Conservation (phyloP, 1,284 basidiomycete species). For the Boletellus deceptivus region DNA sequence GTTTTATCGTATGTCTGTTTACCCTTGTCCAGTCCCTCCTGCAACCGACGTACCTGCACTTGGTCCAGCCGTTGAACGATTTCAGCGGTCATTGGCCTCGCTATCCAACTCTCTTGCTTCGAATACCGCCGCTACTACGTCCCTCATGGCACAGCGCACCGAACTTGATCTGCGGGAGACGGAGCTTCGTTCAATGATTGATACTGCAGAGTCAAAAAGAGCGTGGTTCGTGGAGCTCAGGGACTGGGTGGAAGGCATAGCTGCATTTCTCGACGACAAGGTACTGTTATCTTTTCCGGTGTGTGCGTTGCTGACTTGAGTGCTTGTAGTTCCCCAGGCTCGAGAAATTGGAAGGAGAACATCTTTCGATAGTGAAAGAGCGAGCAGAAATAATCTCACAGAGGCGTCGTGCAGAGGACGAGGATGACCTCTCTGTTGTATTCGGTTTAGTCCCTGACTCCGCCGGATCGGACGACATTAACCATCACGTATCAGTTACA, state of each 20-base stretch:
- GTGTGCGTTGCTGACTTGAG: constrained; percentile 2
- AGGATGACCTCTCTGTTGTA: constrained; percentile 79
- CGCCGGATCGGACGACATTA: constrained; percentile 46
- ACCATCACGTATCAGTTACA: constrained; percentile 55
- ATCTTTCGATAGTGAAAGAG: constrained; percentile 73
- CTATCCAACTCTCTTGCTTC: constrained; percentile 70
- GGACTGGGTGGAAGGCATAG: constrained; percentile 86
- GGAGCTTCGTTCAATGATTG: constrained; percentile 80
- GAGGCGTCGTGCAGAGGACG: constrained; percentile 71
- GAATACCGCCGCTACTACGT: constrained; percentile 59
- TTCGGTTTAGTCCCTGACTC: constrained; percentile 54
- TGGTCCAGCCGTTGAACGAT: constrained; percentile 52
- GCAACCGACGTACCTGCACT: constrained; percentile 58
- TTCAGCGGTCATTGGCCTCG: constrained; percentile 63
- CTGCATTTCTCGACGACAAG: constrained; percentile 90
- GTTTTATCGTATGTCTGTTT: constrained; percentile 8
- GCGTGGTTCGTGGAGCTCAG: constrained; percentile 86
- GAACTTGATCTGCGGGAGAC: constrained; percentile 74
- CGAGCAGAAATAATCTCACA: constrained; percentile 65
- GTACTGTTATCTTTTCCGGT: constrained; percentile 38
- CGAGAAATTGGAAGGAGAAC: constrained; percentile 83
- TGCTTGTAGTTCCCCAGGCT: constrained; percentile 73
- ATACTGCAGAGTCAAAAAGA: constrained; percentile 76
- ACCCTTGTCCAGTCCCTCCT: constrained; percentile 52
- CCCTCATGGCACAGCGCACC: constrained; percentile 65